Percentiles rank a stretch among this genome's conserved stretches.
These are phyloP conservation scores for Penicillium expansum DNA, from an alignment of 2,329 filamentous ascomycete genomes.

Conservation along the genomic window DNA sequence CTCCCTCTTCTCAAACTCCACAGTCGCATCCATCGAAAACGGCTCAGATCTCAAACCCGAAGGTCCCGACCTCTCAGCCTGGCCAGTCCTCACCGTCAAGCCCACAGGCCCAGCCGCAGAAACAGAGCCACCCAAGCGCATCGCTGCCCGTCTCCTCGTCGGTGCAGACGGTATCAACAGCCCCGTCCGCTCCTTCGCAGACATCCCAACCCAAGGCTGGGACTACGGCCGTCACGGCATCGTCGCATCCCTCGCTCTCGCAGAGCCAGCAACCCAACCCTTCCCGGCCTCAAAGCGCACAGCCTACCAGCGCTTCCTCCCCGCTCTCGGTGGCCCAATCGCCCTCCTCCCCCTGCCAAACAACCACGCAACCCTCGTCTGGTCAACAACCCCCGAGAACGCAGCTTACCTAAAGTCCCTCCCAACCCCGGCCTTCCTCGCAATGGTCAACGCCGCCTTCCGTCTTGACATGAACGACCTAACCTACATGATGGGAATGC, in stretches of 20 bases:
- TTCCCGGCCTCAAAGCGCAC: conserved; percentile 56
- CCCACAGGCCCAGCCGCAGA: conserved; percentile 42
- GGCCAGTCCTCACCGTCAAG: conserved; percentile 78
- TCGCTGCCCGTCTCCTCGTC: conserved; percentile 80
- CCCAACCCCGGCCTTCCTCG: conserved; percentile 68
- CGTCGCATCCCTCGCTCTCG: conserved; percentile 79
- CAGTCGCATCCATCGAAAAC: conserved; percentile 74
- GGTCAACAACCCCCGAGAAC: conserved; percentile 83
- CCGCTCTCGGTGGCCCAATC: conserved; percentile 72
- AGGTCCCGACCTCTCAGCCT: conserved; percentile 73
- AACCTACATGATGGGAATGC: conserved; percentile 71
- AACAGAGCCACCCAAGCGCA: conserved; percentile 44
- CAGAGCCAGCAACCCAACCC: conserved; percentile 39
- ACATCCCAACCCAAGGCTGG: conserved; percentile 83
- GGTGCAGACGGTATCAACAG: conserved; percentile 95
- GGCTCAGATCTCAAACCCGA: conserved; percentile 63
- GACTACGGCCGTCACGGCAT: conserved; percentile 89
- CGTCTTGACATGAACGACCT: conserved; percentile 76
- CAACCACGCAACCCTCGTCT: conserved; percentile 80
- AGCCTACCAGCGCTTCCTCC: conserved; percentile 93
- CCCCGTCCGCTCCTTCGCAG: conserved; percentile 84
- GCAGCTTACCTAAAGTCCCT: conserved; percentile 78
- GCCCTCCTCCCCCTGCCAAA: conserved; percentile 88
- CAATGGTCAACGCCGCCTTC: conserved; percentile 93
- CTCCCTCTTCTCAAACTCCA: conserved; percentile 71